A percentile compares a stretch with the other conserved stretches of the same genome.
phyloP scores from a whole-genome alignment of 2,329 filamentous ascomycete species.

The Aspergillus terreus region DNA sequence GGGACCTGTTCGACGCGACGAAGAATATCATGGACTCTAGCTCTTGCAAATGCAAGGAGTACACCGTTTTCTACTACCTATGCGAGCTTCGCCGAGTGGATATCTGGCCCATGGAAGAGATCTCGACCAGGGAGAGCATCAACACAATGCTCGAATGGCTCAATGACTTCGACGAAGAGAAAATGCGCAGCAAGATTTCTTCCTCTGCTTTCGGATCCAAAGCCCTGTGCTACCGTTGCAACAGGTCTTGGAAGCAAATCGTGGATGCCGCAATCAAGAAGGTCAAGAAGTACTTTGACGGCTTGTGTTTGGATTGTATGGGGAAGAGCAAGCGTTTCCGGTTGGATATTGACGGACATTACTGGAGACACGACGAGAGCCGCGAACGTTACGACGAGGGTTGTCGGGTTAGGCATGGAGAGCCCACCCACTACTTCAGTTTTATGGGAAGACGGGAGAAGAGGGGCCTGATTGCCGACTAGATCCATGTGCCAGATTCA shows the following conservation, averaged over 20 bases:
- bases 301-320: conserved; percentile 11
- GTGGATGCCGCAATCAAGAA: not conserved
- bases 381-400: not conserved
- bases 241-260: not conserved
- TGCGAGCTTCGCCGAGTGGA: not conserved
- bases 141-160: not conserved
- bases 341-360: not conserved
- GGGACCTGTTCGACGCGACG: not conserved
- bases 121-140: not conserved
- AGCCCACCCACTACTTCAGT: not conserved
- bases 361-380: not conserved
- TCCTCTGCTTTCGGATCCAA: not conserved
- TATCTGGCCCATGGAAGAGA: conserved; percentile 3
- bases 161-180: not conserved
- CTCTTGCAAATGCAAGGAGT: not conserved
- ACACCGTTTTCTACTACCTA: conserved; percentile 1
- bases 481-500: not conserved
- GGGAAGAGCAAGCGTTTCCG: not conserved
- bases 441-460: not conserved
- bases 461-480: not conserved
- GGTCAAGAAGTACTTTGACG: conserved; percentile 3
- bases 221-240: not conserved
- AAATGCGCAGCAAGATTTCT: not conserved
- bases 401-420: not conserved
- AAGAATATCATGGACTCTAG: not conserved